These are phyloP conservation scores for Turnera subulata DNA, from an alignment of 345 rosid species.

Conservation along the genomic window DNA sequence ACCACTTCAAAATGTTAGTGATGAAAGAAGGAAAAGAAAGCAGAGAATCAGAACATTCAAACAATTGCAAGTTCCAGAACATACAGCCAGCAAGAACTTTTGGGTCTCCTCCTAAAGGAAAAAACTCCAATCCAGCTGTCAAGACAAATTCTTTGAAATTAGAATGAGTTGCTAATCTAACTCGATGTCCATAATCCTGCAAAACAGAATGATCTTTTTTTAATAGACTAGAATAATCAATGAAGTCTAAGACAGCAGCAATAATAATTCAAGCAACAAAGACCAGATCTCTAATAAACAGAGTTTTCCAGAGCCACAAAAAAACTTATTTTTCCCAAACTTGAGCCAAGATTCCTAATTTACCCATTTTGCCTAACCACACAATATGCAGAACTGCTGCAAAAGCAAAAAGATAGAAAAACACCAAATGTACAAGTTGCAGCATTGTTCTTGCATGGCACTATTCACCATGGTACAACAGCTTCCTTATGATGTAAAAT, in stretches of 20 bases:
- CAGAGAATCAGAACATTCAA: constrained; percentile 1
- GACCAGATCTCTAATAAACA: no score
- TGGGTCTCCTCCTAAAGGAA: constrained; percentile 95
- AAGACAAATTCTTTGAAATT: constrained; percentile 97
- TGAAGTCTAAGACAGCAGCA: no score
- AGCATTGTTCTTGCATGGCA: no score
- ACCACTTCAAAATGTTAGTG: not conserved
- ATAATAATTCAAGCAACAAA: no score
- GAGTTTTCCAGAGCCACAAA: no score
- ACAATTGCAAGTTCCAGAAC: constrained; percentile 35
- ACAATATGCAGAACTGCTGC: no score
- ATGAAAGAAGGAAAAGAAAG: constrained; percentile 1
- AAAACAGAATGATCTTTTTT: constrained; percentile 15
- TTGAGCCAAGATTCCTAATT: no score
- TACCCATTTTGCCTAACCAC: no score
- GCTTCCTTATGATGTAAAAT: not conserved
- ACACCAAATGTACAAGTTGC: no score
- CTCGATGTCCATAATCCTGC: constrained; percentile 99
- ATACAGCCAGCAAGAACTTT: constrained; percentile 94
- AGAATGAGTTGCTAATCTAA: constrained; percentile 97
- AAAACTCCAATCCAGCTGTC: constrained; percentile 97
- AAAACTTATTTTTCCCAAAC: no score
- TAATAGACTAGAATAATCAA: no score
- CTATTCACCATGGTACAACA: not conserved
- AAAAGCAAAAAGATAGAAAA: no score